Base-by-base conservation (phyloP, 768 basidiomycete species). In the Suillus tomentosus region DNA sequence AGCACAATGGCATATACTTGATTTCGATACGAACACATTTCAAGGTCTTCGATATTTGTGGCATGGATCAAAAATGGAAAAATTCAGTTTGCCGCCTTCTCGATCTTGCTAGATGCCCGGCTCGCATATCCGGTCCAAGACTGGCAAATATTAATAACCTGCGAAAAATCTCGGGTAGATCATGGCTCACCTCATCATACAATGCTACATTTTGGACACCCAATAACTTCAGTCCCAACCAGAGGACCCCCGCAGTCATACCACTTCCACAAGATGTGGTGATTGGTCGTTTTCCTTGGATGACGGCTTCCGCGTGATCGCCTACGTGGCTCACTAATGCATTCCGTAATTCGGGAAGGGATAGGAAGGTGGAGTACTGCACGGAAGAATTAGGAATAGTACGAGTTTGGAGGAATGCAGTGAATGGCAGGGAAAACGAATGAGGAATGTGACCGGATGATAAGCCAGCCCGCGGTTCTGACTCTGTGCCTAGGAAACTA, bases 221-320 rank as follows among this genome's bases (percentile, higher is more conserved):
- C 54, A 95, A 70, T 43, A 91, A 70, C 73, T 91, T 86, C 66
- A 97, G 80, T n/a, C 94, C 95, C 64, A 98, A 81, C 96, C 97
- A 98, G 7, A 98, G 81, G 15, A 98, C 81, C 3, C 86, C 93
- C 13, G 96, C 96, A n/a, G 96, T 97, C 96, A 99, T 98, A 51
- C 96, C 96, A 72, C 94, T 96, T 59, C 96, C 96, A 78, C 96
- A 99, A 64, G 83, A 90, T 14, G 91, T 86, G 6, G 89, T 83
- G 37, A 96, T 85, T 24, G 80, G 72, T 60, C 83, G 80, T 65
- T 86, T 77, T 19, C 91, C 92, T 13, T 80, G 74, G 53, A 90
- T 76, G 11, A 96, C 79, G 48, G 81, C 73, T n/a, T 85, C 76
- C 36, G 84, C 80, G 64, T 82, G 74, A 61, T 85, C 82, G 39